These are phyloP conservation scores for Nakazawaea holstii DNA, from an alignment of 805 yeast genomes.

Conservation along the genomic window DNA sequence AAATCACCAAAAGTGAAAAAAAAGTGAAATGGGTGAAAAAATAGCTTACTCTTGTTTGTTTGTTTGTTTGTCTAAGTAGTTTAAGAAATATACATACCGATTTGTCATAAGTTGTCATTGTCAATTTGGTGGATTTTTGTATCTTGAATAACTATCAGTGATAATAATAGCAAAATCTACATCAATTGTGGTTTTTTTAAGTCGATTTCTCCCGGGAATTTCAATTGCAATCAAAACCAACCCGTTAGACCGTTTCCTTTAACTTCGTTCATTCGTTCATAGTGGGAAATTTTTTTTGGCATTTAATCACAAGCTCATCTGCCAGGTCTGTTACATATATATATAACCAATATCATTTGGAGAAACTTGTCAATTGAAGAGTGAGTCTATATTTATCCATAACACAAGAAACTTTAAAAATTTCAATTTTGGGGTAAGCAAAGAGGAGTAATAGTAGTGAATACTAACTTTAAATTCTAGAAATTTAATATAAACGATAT, in stretches of 20 bases:
- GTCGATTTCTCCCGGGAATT: background rate
- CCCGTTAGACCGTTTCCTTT: background rate
- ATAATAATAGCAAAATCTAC: background rate
- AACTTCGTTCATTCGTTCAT: too few relatives aligned
- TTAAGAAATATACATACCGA: too few relatives aligned
- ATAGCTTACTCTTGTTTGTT: background rate
- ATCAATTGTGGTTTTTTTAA: background rate
- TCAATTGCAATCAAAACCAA: background rate
- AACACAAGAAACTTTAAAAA: background rate
- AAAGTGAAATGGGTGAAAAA: too few relatives aligned
- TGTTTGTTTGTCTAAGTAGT: background rate
- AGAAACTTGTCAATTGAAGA: too few relatives aligned
- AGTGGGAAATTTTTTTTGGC: too few relatives aligned
- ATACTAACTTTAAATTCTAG: background rate
- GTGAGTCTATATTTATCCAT: background rate
- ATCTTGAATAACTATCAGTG: too few relatives aligned
- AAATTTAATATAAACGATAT: background rate
- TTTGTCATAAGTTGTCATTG: too few relatives aligned
- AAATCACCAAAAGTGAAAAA: background rate
- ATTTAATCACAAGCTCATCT: too few relatives aligned
- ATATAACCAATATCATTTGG: too few relatives aligned
- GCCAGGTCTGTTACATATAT: too few relatives aligned
- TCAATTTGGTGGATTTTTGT: too few relatives aligned
- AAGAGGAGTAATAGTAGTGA: background rate
- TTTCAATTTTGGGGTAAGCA: background rate